Conservation (phyloP, 768 basidiomycete genomes). For the Trametes villosa region DNA sequence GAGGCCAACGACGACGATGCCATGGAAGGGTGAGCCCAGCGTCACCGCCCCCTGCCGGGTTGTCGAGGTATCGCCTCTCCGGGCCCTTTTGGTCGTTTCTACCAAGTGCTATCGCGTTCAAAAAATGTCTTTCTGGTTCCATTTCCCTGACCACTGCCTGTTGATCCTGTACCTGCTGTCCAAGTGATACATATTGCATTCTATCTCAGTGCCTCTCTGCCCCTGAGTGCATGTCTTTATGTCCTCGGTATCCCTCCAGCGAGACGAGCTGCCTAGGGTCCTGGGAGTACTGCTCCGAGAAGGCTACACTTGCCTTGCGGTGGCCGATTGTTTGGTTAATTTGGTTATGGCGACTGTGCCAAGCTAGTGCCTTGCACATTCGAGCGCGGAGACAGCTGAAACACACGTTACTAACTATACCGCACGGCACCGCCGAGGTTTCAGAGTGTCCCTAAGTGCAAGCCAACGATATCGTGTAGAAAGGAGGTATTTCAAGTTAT, state of each 20-base stretch:
- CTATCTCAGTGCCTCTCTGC: background rate
- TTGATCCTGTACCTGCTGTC: slow-evolving; percentile 12
- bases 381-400: too few species aligned
- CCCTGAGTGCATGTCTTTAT: too few species aligned
- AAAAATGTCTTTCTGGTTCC: slow-evolving; percentile 3
- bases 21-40: slow-evolving; percentile 15
- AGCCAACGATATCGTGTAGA: background rate
- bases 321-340: too few species aligned
- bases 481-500: slow-evolving; percentile 3
- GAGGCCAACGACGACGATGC: slow-evolving; percentile 27
- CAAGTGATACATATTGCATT: background rate
- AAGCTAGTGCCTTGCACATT: too few species aligned
- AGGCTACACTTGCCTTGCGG: too few species aligned
- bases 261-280: background rate
- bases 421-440: background rate
- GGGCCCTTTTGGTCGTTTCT: background rate
- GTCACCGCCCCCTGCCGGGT: background rate
- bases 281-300: too few species aligned
- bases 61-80: too few species aligned
- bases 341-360: too few species aligned
- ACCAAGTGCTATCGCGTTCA: background rate
- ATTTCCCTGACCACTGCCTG: slow-evolving; percentile 9
- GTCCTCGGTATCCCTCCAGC: background rate
- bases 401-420: background rate
- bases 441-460: too few species aligned